These are phyloP conservation scores for Candida bentonensis DNA, from an alignment of 805 yeast genomes.

Conservation along the genomic window DNA sequence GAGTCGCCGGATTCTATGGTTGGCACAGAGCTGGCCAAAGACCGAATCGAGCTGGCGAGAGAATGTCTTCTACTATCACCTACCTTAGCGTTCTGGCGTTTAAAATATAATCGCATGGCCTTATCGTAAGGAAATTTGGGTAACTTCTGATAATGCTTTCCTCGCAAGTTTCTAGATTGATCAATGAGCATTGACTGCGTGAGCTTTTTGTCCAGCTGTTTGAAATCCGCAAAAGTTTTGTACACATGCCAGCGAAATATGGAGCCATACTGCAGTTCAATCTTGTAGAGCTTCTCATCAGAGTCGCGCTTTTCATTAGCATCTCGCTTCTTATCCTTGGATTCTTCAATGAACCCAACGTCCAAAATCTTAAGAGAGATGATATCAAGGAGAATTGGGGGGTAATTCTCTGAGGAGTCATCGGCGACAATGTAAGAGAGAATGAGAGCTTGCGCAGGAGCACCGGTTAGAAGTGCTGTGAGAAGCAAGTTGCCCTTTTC, in stretches of 20 bases:
- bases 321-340: not conserved
- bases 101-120: not conserved
- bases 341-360: not conserved
- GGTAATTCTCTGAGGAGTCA: not conserved
- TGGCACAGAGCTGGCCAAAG: not conserved
- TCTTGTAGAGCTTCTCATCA: not conserved
- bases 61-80: not conserved
- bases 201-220: not conserved
- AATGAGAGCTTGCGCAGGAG: not conserved
- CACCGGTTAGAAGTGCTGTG: not conserved
- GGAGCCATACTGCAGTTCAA: not conserved
- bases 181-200: not conserved
- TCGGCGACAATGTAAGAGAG: not conserved
- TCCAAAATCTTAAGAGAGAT: not conserved
- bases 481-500: not conserved
- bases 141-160: not conserved
- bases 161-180: not conserved
- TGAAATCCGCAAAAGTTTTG: not conserved
- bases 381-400: not conserved
- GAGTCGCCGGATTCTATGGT: not conserved
- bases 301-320: not conserved
- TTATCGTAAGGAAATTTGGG: not conserved
- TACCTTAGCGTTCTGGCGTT: not conserved
- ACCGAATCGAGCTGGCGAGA: not conserved
- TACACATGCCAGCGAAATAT: not conserved